Conservation (phyloP, 116 monocot genomes). For the Dioscorea cayenensis region DNA sequence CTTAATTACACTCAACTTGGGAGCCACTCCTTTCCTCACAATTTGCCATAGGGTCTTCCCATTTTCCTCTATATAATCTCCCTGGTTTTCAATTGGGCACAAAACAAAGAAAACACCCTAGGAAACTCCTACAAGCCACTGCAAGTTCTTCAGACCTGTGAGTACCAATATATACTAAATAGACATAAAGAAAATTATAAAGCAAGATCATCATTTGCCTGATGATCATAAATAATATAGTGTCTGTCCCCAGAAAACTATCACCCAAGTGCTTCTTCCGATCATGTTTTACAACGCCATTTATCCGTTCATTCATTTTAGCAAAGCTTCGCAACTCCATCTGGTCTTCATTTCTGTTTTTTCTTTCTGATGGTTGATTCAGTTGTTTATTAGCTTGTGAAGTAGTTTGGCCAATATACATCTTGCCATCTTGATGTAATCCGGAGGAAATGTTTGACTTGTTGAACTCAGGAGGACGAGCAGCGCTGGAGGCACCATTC, state of each 20-base stretch:
- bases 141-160: too few species aligned
- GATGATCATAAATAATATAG: too few species aligned
- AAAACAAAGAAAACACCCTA: too few species aligned
- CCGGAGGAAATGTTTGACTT: slow-evolving; percentile 20
- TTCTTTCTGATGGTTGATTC: slow-evolving; percentile 30
- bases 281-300: slow-evolving; percentile 27
- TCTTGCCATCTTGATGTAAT: slow-evolving; percentile 10
- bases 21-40: too few species aligned
- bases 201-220: too few species aligned
- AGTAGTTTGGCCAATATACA: slow-evolving; percentile 11
- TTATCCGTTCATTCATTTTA: slow-evolving; percentile 28
- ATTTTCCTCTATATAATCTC: too few species aligned
- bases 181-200: too few species aligned
- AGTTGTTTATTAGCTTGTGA: slow-evolving; percentile 16
- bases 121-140: too few species aligned
- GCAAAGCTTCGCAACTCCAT: slow-evolving; percentile 7
- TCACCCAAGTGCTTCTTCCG: slow-evolving; percentile 37
- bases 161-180: too few species aligned
- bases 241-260: slow-evolving; percentile 34
- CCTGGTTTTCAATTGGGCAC: too few species aligned
- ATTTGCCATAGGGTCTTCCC: too few species aligned
- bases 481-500: slow-evolving; percentile 8
- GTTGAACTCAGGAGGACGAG: slow-evolving; percentile 7
- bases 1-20: too few species aligned
- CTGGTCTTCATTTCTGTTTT: slow-evolving; percentile 11